These are phyloP conservation scores for Ramaria sp. DNA, from an alignment of 768 basidiomycete species.

Conservation along the genomic window DNA sequence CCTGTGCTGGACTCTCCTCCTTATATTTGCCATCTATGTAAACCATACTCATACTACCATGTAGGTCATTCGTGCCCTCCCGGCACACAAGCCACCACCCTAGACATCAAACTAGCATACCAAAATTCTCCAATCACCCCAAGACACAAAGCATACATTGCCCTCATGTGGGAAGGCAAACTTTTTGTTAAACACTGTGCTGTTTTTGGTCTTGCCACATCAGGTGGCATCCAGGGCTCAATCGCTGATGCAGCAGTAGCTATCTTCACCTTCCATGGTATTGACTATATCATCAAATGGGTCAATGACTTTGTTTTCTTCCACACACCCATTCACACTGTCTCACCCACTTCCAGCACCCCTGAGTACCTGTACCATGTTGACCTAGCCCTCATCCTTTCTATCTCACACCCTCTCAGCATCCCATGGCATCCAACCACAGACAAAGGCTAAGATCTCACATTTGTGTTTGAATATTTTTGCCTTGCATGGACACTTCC, in stretches of 20 bases:
- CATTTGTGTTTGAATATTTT: not conserved
- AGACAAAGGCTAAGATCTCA: not conserved
- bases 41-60: not conserved
- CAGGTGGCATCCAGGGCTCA: constrained; percentile 23
- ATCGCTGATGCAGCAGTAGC: constrained; percentile 20
- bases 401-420: not conserved
- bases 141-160: constrained; percentile 24
- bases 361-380: not conserved
- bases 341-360: not conserved
- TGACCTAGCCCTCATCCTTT: not conserved
- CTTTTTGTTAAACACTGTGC: constrained; percentile 24
- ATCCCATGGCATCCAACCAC: not conserved
- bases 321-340: constrained; percentile 10
- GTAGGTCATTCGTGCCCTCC: constrained; percentile 21
- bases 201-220: constrained; percentile 21
- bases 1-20: not conserved
- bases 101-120: constrained; percentile 26
- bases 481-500: not conserved
- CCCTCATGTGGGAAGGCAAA: constrained; percentile 16
- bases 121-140: constrained; percentile 23
- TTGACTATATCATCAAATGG: constrained; percentile 23
- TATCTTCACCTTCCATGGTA: constrained; percentile 12
- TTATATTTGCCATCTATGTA: not conserved
- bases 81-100: constrained; percentile 21
- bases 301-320: constrained; percentile 27